Evolutionary conservation across 495 filamentous ascomycete species (phyloP).

Genomic region (Parathielavia appendiculata): DNA sequence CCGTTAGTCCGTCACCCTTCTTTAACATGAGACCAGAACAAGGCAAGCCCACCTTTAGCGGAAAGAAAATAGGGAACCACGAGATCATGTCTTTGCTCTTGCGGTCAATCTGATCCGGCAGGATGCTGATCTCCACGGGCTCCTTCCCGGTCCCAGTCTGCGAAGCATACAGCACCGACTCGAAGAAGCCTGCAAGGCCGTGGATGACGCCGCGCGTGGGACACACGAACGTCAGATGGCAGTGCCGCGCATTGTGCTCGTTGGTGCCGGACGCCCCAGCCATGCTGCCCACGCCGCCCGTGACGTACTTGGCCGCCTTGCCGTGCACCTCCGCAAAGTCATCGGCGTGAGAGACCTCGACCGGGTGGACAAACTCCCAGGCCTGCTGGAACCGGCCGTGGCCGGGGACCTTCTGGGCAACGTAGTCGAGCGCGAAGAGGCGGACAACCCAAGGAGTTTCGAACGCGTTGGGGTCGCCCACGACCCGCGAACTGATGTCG

Average conservation of each 20-base stretch:
- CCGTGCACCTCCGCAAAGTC: slow-evolving; percentile 46
- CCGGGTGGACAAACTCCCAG: slow-evolving; percentile 60
- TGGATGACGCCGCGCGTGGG: slow-evolving; percentile 76
- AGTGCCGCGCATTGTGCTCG: slow-evolving; percentile 79
- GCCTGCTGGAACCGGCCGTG: slow-evolving; percentile 57
- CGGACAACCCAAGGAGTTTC: slow-evolving; percentile 87
- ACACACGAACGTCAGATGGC: slow-evolving; percentile 66
- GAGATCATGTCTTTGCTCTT: slow-evolving; percentile 96
- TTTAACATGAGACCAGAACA: neutral
- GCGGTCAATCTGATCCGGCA: slow-evolving; percentile 82
- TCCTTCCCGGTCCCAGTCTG: slow-evolving; percentile 25
- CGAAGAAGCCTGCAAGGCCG: slow-evolving; percentile 91
- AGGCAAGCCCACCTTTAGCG: slow-evolving; percentile 65
- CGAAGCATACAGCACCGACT: slow-evolving; percentile 72
- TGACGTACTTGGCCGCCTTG: slow-evolving; percentile 42
- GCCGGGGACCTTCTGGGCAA: slow-evolving; percentile 54
- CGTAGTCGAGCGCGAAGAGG: slow-evolving; percentile 79
- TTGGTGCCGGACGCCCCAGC: slow-evolving; percentile 60
- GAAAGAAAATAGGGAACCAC: slow-evolving; percentile 99
- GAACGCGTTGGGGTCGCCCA: slow-evolving; percentile 69
- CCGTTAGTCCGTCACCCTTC: slow-evolving; percentile 15
- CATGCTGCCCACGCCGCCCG: slow-evolving; percentile 56
- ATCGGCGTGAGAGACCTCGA: slow-evolving; percentile 50
- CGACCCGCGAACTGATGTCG: slow-evolving; percentile 60
- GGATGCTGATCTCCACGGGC: slow-evolving; percentile 81